Evolutionary conservation across 768 basidiomycete genomes (phyloP).

Genomic region (Kwoniella sp.): DNA sequence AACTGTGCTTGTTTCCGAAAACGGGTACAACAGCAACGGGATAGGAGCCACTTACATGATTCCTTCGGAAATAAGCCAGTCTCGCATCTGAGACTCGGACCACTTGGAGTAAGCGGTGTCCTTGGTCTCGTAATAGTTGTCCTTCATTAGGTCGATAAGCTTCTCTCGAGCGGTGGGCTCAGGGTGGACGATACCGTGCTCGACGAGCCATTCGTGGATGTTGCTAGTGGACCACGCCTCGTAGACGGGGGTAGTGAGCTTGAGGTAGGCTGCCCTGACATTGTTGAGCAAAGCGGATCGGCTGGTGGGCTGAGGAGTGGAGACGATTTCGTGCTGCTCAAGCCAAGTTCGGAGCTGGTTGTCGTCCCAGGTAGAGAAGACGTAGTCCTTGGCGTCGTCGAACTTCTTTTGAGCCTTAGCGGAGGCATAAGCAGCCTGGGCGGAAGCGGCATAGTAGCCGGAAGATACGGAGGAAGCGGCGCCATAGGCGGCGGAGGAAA

Average conservation of each 20-base stretch:
- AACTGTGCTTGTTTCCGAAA: not conserved
- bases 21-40: not conserved
- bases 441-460: slow-evolving; percentile 38
- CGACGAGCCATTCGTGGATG: slow-evolving; percentile 80
- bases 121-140: slow-evolving; percentile 70
- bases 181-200: slow-evolving; percentile 72
- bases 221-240: slow-evolving; percentile 84
- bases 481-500: slow-evolving; percentile 43
- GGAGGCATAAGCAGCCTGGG: slow-evolving; percentile 52
- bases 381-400: slow-evolving; percentile 79
- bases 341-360: slow-evolving; percentile 71
- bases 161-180: slow-evolving; percentile 64
- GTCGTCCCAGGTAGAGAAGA: slow-evolving; percentile 89
- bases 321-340: slow-evolving; percentile 71
- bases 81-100: slow-evolving; percentile 50
- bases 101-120: slow-evolving; percentile 56
- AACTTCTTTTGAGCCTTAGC: slow-evolving; percentile 56
- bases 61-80: slow-evolving; percentile 56
- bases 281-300: slow-evolving; percentile 69
- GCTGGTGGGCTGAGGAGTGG: slow-evolving; percentile 66
- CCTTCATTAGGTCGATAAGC: slow-evolving; percentile 69
- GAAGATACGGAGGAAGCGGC: slow-evolving; percentile 51
- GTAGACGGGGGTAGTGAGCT: slow-evolving; percentile 68
- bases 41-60: slow-evolving; percentile 44
- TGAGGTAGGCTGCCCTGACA: slow-evolving; percentile 71